Conservation (phyloP, 2,329 filamentous ascomycete genomes). For the Kalmusia sp. region DNA sequence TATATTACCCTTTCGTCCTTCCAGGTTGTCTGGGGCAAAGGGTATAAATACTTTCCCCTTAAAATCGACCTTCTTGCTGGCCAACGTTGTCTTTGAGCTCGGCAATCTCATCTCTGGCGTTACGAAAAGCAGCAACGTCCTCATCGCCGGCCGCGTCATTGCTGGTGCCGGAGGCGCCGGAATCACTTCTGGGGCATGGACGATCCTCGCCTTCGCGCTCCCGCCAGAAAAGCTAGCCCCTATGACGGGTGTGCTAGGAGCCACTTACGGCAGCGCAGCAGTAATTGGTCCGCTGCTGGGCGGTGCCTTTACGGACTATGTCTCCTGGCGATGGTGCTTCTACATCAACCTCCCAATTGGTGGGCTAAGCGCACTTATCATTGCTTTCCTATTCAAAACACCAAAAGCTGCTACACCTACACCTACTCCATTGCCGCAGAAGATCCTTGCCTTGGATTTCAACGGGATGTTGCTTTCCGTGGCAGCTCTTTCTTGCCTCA, state of each 20-base stretch:
- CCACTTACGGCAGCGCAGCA: slow-evolving; percentile 23
- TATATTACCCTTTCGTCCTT: slow-evolving; percentile 53
- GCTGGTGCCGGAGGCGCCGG: slow-evolving; percentile 42
- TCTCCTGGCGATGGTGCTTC: slow-evolving; percentile 47
- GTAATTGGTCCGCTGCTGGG: slow-evolving; percentile 47
- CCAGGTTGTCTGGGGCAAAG: slow-evolving; percentile 55
- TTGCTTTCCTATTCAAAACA: slow-evolving; percentile 40
- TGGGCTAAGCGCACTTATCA: slow-evolving; percentile 42
- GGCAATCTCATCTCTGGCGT: slow-evolving; percentile 62
- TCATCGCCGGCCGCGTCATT: slow-evolving; percentile 43
- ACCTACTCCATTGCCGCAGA: slow-evolving; percentile 34
- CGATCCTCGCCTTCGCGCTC: slow-evolving; percentile 52
- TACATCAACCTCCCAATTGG: slow-evolving; percentile 49
- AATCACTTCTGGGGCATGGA: slow-evolving; percentile 40
- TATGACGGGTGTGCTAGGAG: not conserved
- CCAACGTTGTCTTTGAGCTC: slow-evolving; percentile 59
- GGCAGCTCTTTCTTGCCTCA: slow-evolving; percentile 46
- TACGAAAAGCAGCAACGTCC: slow-evolving; percentile 28
- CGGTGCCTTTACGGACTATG: slow-evolving; percentile 23
- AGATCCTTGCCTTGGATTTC: slow-evolving; percentile 53
- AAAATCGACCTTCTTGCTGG: slow-evolving; percentile 46
- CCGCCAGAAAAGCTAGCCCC: slow-evolving; percentile 44
- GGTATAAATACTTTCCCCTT: slow-evolving; percentile 54
- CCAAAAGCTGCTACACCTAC: not conserved
- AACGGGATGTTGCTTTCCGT: slow-evolving; percentile 50